Evolutionary conservation across 2,329 filamentous ascomycete species (phyloP), one percentile per base, ranked within the genome.

Genomic region (Pyricularia pennisetigena): DNA sequence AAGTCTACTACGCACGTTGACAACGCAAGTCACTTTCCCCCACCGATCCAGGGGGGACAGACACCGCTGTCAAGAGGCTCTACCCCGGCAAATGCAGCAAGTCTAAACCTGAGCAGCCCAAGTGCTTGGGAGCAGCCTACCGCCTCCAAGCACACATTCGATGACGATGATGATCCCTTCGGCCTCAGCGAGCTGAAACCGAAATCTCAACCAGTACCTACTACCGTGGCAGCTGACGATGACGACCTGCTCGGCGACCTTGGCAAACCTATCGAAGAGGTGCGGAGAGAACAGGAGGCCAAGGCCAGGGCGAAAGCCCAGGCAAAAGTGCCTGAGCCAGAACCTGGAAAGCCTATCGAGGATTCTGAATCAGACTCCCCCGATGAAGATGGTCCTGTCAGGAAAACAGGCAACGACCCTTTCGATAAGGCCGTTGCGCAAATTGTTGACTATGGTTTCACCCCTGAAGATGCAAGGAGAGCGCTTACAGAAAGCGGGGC

Each of bases 361-460:
- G 79, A 79, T 35, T 80, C 78, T 0, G 82, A 83, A 35, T 81
- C 81, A 26, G 80, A 80, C 72, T 80, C 80, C 29, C 78, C 83
- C 62, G 81, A 81, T 3, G 83, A 84, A n/a, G 75, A 75, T 20
- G 57, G n/a, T 28, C 57, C 23, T 26, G 74, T 74, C 67, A 57
- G 69, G 68, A 28, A 70, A 68, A 5, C 68, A 68, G 67, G 62
- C 30, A 70, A 86, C 49, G 89, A 93, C 73, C 87, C 86, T 0
- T 88, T 90, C 69, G 93, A 97, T 74, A 87, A 86, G 72, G 92
- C 93, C 10, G 86, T 98, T 29, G 92, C 92, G 10, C 93, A 98
- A 76, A 81, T 99, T 29, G 88, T 97, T 3, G 94, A 97, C 72
- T 98, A 98, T 87, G 95, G 95, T 0, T 99, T 99, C 73, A 88